Conservation (phyloP, 2,329 filamentous ascomycete species). For the Blastomyces emzantsi region DNA sequence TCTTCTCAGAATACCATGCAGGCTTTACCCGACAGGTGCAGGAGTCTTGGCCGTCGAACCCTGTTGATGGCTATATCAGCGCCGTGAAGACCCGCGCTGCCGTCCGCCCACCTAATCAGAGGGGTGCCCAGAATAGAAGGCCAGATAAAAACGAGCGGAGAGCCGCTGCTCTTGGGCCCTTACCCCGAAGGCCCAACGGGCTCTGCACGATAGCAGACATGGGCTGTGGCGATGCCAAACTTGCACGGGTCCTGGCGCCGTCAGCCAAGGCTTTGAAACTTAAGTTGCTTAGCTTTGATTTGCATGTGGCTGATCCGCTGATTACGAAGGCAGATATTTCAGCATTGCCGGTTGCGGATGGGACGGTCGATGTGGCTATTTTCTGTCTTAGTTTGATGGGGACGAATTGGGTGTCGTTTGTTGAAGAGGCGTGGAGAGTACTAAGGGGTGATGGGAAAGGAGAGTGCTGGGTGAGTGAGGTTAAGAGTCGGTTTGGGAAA, state of each 20-base stretch:
- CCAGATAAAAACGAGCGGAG: constrained; percentile 25
- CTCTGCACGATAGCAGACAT: constrained; percentile 77
- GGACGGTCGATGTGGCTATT: constrained; percentile 73
- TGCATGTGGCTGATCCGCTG: constrained; percentile 64
- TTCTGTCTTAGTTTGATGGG: constrained; percentile 98
- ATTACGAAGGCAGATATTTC: constrained; percentile 88
- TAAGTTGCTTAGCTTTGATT: constrained; percentile 73
- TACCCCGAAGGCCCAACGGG: constrained; percentile 61
- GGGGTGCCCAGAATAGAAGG: constrained; percentile 21
- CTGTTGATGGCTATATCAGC: constrained; percentile 75
- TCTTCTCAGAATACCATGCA: constrained; percentile 93
- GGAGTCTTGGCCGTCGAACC: constrained; percentile 87
- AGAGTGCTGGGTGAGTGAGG: constrained; percentile 94
- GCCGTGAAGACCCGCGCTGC: constrained; percentile 61
- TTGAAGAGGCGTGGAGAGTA: constrained; percentile 90
- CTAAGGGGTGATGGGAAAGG: constrained; percentile 73
- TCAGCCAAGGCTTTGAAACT: constrained; percentile 60
- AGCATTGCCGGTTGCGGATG: constrained; percentile 64
- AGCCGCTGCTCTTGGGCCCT: constrained; percentile 32
- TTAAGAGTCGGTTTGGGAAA: constrained; percentile 80
- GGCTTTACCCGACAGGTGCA: constrained; percentile 93
- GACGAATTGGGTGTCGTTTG: constrained; percentile 94
- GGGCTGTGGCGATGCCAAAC: constrained; percentile 83
- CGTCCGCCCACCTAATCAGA: constrained; percentile 34
- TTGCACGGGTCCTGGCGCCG: constrained; percentile 56